Percentiles rank a stretch among this genome's conserved stretches.
These are phyloP conservation scores for Aspergillus hortae DNA, from an alignment of 2,329 filamentous ascomycete species.

Conservation along the genomic window DNA sequence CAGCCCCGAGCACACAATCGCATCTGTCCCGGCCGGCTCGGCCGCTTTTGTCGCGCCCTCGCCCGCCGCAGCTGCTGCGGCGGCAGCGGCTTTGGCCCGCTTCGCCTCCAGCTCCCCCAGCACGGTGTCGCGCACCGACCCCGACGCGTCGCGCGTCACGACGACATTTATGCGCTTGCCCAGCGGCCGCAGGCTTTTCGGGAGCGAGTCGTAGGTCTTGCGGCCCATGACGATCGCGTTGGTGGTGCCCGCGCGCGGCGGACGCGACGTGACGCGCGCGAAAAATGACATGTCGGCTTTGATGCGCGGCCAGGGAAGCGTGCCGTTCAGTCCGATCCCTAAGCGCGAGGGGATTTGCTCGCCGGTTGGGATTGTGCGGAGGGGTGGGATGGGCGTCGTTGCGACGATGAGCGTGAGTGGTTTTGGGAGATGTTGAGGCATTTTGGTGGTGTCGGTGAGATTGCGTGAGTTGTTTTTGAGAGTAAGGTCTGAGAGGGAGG, in stretches of 20 bases:
- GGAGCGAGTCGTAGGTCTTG: slow-evolving; percentile 94
- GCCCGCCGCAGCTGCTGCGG: neutral
- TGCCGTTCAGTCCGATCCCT: slow-evolving; percentile 78
- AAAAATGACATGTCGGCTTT: slow-evolving; percentile 95
- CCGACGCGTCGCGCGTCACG: slow-evolving; percentile 53
- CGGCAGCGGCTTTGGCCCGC: slow-evolving; percentile 14
- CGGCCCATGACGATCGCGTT: slow-evolving; percentile 96
- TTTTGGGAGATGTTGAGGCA: slow-evolving; percentile 16
- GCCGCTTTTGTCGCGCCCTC: neutral
- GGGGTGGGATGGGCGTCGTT: slow-evolving; percentile 59
- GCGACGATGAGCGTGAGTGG: slow-evolving; percentile 90
- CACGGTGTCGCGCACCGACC: slow-evolving; percentile 29
- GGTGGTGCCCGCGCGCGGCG: slow-evolving; percentile 22
- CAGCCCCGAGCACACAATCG: slow-evolving; percentile 56
- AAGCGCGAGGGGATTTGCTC: slow-evolving; percentile 59
- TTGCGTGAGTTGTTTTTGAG: neutral
- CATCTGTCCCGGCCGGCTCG: slow-evolving; percentile 26
- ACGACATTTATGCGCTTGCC: slow-evolving; percentile 78
- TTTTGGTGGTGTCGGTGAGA: slow-evolving; percentile 13
- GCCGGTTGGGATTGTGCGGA: slow-evolving; percentile 33
- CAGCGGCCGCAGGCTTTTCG: slow-evolving; percentile 72
- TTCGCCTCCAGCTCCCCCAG: slow-evolving; percentile 32
- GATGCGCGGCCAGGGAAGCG: slow-evolving; percentile 83
- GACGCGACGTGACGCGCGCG: slow-evolving; percentile 76
- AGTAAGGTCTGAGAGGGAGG: neutral